Conservation (phyloP, 2,329 filamentous ascomycete species). For the Alternaria ventricosa region DNA sequence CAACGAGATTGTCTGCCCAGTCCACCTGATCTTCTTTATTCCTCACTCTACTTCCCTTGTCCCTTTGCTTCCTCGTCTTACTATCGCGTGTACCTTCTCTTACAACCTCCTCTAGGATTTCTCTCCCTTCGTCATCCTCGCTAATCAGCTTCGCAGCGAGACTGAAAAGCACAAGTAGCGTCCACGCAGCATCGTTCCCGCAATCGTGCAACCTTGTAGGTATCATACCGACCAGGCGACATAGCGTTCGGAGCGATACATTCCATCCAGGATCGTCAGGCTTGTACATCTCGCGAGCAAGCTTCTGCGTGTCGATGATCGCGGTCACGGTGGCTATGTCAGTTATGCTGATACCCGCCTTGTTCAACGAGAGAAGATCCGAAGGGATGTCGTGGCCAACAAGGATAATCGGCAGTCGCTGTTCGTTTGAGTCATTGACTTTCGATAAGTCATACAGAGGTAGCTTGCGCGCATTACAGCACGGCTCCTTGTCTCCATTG, state of each 20-base stretch:
- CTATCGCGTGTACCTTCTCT: not conserved
- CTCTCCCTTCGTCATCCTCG: not conserved
- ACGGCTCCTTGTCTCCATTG: not conserved
- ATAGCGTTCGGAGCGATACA: constrained; percentile 11
- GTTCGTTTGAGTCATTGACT: not conserved
- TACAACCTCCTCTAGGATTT: not conserved
- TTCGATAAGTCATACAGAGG: not conserved
- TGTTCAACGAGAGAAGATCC: not conserved
- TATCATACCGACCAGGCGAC: not conserved
- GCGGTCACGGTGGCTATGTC: not conserved
- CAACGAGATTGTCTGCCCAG: not conserved
- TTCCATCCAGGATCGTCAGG: constrained; percentile 7
- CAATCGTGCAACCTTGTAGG: not conserved
- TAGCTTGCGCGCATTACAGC: not conserved
- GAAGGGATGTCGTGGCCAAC: not conserved
- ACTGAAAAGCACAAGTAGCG: constrained; percentile 11
- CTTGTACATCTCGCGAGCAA: constrained; percentile 12
- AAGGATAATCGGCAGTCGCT: not conserved
- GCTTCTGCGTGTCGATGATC: constrained; percentile 12
- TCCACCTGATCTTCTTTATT: not conserved
- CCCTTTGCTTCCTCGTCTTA: not conserved
- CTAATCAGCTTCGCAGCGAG: constrained; percentile 5
- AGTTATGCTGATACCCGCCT: not conserved
- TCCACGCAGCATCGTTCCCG: not conserved
- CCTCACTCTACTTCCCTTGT: not conserved